These are phyloP conservation scores for Arthrinium puccinioides DNA, from an alignment of 2,329 filamentous ascomycete genomes.

Conservation along the genomic window DNA sequence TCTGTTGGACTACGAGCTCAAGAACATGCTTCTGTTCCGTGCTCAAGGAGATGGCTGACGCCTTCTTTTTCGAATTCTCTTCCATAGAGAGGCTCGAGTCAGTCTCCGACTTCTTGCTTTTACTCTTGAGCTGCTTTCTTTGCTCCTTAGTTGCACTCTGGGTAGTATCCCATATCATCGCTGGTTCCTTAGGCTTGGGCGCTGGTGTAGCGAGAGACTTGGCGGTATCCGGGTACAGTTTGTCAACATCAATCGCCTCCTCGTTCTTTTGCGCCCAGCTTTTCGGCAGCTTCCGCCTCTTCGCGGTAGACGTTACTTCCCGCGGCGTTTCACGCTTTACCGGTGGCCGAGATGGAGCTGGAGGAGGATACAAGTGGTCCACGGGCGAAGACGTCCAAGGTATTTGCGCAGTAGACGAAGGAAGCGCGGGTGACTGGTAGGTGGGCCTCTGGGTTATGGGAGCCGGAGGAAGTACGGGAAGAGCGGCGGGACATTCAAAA, in stretches of 20 bases:
- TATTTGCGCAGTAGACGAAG: slow-evolving; percentile 26
- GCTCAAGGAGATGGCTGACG: slow-evolving; percentile 62
- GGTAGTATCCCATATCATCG: slow-evolving; percentile 62
- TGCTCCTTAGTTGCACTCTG: slow-evolving; percentile 70
- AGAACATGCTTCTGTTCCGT: slow-evolving; percentile 81
- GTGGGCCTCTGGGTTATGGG: slow-evolving; percentile 18
- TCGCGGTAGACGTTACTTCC: too few species aligned
- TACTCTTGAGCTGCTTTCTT: slow-evolving; percentile 65
- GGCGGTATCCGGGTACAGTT: slow-evolving; percentile 12
- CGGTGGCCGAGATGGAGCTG: slow-evolving; percentile 15
- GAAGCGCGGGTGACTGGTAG: slow-evolving; percentile 13
- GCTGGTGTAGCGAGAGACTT: slow-evolving; percentile 23
- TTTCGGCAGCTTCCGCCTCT: slow-evolving; percentile 62
- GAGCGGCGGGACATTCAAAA: slow-evolving; percentile 51
- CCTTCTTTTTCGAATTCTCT: slow-evolving; percentile 34
- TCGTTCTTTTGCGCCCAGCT: slow-evolving; percentile 20
- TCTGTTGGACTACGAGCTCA: slow-evolving; percentile 70
- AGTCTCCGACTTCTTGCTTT: slow-evolving; percentile 40
- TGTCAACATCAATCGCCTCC: slow-evolving; percentile 26
- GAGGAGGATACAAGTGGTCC: slow-evolving; percentile 36
- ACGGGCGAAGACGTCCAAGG: slow-evolving; percentile 68
- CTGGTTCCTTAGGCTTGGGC: slow-evolving; percentile 22
- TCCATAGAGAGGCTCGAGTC: slow-evolving; percentile 34
- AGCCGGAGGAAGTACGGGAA: slow-evolving; percentile 26
- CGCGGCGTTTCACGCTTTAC: slow-evolving; percentile 34